Base-by-base conservation (phyloP, 148 eudicot genomes). In the Rhododendron williamsianum region DNA sequence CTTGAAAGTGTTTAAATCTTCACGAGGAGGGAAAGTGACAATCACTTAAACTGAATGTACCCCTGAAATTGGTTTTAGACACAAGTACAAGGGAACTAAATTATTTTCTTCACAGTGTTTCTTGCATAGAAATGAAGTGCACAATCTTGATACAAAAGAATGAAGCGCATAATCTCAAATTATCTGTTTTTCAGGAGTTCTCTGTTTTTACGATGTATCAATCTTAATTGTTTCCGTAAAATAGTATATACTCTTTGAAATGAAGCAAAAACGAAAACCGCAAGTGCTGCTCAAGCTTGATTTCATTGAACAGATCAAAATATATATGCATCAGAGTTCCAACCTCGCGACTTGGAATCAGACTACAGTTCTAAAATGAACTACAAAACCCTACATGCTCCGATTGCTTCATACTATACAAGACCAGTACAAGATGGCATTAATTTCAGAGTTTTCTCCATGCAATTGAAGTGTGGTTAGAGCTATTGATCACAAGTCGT, bases 401-500 rank as follows among this genome's bases (percentile, higher is more conserved):
- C 41, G 43, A 38, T 41, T 56, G 60, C 41, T 69, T n/a, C 58
- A 7, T 23, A 19, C 78, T 73, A 52, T 76, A 76, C 86, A 76
- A 73, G n/a, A 76, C 48, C 77, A 84, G 54, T 41, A 12, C 73
- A 1, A 56, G 41, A 84, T 84, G 52, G 11, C 41, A 77, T 25
- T 38, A 51, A 18, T 65, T 56, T 56, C 48, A 35, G 27, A 3
- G 8, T 10, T 63, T 60, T 4, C 46, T 2, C n/a, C 58, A 33
- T 10, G 36, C 41, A 52, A 21, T 6, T 72, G 11, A 8, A 49
- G 48, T 4, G 54, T 6, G 80, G 36, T 54, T 6, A 77, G 58
- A 41, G 84, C 60, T 48, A 78, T 38, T 54, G 23, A 54, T 83
- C 80, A 86, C 82, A 82, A 67, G 48, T 77, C 78, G 51, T 81